Base-by-base conservation (phyloP, 331 rosid species). In the Malus hybrid region DNA sequence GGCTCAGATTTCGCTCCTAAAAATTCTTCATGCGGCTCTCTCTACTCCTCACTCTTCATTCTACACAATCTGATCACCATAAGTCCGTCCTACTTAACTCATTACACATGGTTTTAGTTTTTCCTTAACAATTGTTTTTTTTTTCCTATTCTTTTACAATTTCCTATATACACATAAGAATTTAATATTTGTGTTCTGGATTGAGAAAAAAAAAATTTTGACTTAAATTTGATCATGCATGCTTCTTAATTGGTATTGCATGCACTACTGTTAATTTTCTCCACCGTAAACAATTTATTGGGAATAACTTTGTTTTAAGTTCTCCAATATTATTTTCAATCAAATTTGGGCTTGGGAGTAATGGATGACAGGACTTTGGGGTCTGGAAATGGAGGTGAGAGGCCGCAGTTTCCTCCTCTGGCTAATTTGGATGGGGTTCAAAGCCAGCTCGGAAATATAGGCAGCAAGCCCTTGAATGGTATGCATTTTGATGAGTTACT, bases 401-500 rank as follows among this genome's bases (percentile, higher is more conserved):
- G 66, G n/a, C 44, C 79, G 65, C 73, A 72, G 2, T 60, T 66
- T 66, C 80, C 71, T 66, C 50, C 83, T 56, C 34, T 72, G 68
- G 82, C 50, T 36, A 68, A 73, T 1, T 67, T 76, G 70, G 84
- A 82, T 39, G 88, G 73, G 84, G 76, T 76, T 74, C 78, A 80
- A 36, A 79, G 77, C 78, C 84, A 76, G n/a, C 24, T 79, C 73
- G 84, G 68, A 57, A 67, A 79, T 55, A 63, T 75, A 70, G 13
- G 26, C 63, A 75, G 65, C 24, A 83, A 69, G 60, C 74, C 79
- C 16, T 74, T 74, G 66, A 70, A 78, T 56, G 20, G 50, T 26
- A 78, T 77, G 80, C 74, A 65, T 68, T 74, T 80, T 58, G 88
- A 81, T 81, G 88, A 80, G 74, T 56, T 81, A 62, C 52, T 77